Evolutionary conservation across 2,329 filamentous ascomycete species (phyloP), one percentile per base, ranked within the genome.

Genomic region (Chrysoporthe austroafricana): DNA sequence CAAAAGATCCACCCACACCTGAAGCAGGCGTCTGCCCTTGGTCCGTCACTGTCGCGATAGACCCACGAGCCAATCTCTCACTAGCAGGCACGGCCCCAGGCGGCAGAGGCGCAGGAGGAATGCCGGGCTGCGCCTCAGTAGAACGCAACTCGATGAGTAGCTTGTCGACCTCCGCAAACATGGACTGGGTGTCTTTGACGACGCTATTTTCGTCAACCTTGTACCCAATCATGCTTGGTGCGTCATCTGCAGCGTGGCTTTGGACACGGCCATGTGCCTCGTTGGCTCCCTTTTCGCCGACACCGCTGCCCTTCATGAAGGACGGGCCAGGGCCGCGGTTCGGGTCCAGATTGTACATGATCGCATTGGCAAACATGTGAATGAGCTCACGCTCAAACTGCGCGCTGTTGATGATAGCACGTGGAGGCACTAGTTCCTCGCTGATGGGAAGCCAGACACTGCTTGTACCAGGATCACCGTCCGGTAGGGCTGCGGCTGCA

Each of bases 291-390:
- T 78, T 78, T 56, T 78, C 79, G 0, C 74, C 77, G 32, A 76
- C 75, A 2, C 68, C 68, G 3, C 80, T 74, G 52, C 80, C 74
- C 66, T 81, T 79, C 73, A 86, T 77, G 71, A 94, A 91, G 0
- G 84, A 81, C 1, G 85, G 82, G 0, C 90, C 90, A 11, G 91
- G 88, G 0, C 91, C 91, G 36, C 90, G 87, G 72, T 91, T 84
- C 0, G 91, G 89, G 70, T 97, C 93, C 0, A 92, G 90, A 73
- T 98, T 98, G 83, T 97, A 99, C 96, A 99, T 98, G 79, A 97
- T 91, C 21, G 96, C 95, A 75, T 98, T 98, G 72, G 94, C 93
- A 77, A 98, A 97, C 92, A 98, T 97, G 73, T 96, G 92, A 73
- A 96, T 93, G 13, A 98, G 83, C 77, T 98, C 95, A 72, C 94